These are phyloP conservation scores for Boletus rubropictus DNA, from an alignment of 768 basidiomycete species.

Conservation along the genomic window DNA sequence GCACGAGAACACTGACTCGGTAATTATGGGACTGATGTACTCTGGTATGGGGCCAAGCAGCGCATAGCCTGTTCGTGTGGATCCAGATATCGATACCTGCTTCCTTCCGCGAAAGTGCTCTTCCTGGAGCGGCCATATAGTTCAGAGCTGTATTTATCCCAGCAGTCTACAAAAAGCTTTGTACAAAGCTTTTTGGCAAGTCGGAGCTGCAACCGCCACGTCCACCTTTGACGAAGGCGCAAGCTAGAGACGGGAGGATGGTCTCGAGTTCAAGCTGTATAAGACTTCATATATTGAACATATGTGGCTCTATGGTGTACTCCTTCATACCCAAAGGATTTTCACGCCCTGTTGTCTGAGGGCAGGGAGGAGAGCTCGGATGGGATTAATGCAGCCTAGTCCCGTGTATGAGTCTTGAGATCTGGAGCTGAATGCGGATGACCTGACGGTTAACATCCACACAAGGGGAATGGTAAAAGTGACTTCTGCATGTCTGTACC, in stretches of 20 bases:
- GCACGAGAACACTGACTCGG: not conserved
- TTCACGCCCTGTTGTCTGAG: constrained; percentile 47
- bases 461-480: not conserved
- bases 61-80: constrained; percentile 55
- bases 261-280: constrained; percentile 31
- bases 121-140: constrained; percentile 57
- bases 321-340: constrained; percentile 59
- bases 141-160: constrained; percentile 46
- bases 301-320: not conserved
- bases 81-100: constrained; percentile 65
- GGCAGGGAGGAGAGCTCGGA: constrained; percentile 43
- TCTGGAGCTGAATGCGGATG: constrained; percentile 48
- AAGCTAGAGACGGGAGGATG: constrained; percentile 54
- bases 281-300: no score
- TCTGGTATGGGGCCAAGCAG: not conserved
- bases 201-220: constrained; percentile 49
- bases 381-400: constrained; percentile 50
- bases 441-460: constrained; percentile 1
- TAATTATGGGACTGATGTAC: not conserved
- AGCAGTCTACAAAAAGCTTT: constrained; percentile 51
- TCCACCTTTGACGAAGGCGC: constrained; percentile 47
- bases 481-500: constrained; percentile 52
- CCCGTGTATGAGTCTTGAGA: constrained; percentile 51
- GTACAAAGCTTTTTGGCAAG: constrained; percentile 47
- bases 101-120: constrained; percentile 45